Conservation (phyloP, 805 yeast genomes). For the Zygosaccharomyces rouxii region DNA sequence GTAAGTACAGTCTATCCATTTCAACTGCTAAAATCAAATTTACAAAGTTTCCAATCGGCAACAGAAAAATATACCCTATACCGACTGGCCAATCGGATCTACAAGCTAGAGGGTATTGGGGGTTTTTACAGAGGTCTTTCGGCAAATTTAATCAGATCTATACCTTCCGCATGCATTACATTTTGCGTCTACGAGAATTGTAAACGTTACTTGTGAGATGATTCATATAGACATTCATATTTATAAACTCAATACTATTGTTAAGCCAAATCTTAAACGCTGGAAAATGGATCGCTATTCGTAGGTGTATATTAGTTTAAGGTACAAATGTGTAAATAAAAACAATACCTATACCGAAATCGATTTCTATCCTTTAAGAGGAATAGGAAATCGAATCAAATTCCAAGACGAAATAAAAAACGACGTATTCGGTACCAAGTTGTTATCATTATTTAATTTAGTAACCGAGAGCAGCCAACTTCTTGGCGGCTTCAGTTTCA, state of each 20-base stretch:
- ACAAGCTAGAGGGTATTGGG: conserved; percentile 47
- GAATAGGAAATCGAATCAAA: background rate
- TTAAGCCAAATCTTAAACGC: background rate
- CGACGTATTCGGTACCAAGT: conserved; percentile 16
- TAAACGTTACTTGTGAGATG: conserved; percentile 27
- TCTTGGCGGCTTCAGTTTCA: conserved; percentile 83
- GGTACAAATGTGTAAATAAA: conserved; percentile 20
- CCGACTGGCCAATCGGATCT: conserved; percentile 39
- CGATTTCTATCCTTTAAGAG: conserved; percentile 4
- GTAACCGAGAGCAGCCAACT: conserved; percentile 97
- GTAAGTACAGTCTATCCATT: conserved; percentile 73
- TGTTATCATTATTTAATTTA: conserved; percentile 44
- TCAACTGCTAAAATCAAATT: conserved; percentile 72
- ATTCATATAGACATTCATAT: background rate
- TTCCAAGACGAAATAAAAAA: conserved; percentile 11
- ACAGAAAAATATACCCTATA: conserved; percentile 25
- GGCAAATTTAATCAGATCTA: conserved; percentile 73
- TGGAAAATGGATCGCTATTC: conserved; percentile 2
- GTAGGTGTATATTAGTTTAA: conserved; percentile 11
- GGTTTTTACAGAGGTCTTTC: conserved; percentile 83
- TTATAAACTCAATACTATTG: background rate
- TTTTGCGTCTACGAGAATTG: conserved; percentile 76
- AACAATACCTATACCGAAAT: conserved; percentile 16
- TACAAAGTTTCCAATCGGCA: conserved; percentile 49
- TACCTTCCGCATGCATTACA: conserved; percentile 92